Evolutionary conservation across 805 yeast genomes (phyloP), one percentile per base, ranked within the genome.

Genomic region (Babjeviella inositovora): DNA sequence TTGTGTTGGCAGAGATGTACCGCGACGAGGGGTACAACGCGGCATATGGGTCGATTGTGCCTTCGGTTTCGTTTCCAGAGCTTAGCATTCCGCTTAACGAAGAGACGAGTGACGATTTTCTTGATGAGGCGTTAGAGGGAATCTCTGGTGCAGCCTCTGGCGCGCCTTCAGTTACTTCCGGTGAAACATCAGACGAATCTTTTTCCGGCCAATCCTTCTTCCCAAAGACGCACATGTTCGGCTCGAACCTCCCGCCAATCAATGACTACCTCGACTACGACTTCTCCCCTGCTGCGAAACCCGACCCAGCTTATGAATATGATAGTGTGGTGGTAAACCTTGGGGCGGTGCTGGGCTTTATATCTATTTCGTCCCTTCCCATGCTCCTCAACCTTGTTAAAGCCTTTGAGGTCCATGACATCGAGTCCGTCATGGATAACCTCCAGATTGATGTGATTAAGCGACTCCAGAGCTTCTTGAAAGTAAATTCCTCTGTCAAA

Each of bases 1-100:
- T 82, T 40, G 43, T 87, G 14, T 41, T 87, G 6, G 60, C 63
- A 3, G 58, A 56, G 5, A 55, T 57, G 8, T 47, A 50, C 8
- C 61, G 72, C 25, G 62, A 59, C 23, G 42, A 47, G 0, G 34
- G 34, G 1, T 79, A 72, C 32, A 45, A 53, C n/a, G 52, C 53
- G 5, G 52, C 57, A 1, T 58, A 45, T 30, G 70, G 73, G 0
- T 48, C 64, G 5, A 61, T 76, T 6, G 43, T 54, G 11, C 71
- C 84, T 0, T 63, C 81, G 0, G 47, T 73, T 4, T 55, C 82
- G 2, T 37, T 77, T 3, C 85, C 92, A 0, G 57, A 60, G 26
- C 63, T 70, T 2, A 62, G 77, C 1, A 46, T 59, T 1, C 93
- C 92, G 0, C 29, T 77, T 7, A 60, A 57, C 6, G 39, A 50